A percentile compares a stretch with the other conserved stretches of the same genome.
phyloP scores from a whole-genome alignment of 179 eudicot genomes.

The Drosera spatulata region DNA sequence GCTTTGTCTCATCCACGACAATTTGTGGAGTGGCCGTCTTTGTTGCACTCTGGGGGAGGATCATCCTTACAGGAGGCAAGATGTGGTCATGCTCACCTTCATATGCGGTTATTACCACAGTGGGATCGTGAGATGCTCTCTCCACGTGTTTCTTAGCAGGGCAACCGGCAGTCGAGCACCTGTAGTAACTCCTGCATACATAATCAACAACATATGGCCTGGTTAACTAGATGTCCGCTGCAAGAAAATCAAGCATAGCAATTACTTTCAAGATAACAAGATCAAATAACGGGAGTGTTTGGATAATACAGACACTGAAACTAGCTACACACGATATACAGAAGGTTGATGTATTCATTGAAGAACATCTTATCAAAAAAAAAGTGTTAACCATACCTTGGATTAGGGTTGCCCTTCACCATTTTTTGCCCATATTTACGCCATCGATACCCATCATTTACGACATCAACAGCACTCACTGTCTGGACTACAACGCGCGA shows the following conservation, averaged over 20 bases:
- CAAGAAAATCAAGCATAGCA: too few species aligned
- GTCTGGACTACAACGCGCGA: constrained; percentile 63
- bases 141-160: constrained; percentile 27
- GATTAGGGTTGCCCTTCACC: constrained; percentile 88
- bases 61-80: constrained; percentile 46
- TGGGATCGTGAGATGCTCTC: too few species aligned
- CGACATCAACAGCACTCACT: constrained; percentile 64
- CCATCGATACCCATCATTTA: constrained; percentile 93
- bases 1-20: constrained; percentile 12
- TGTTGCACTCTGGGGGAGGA: constrained; percentile 24
- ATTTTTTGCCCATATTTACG: constrained; percentile 96
- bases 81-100: constrained; percentile 71
- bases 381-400: constrained; percentile 35
- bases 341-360: neutral
- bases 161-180: constrained; percentile 75
- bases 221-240: too few species aligned
- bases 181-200: constrained; percentile 74
- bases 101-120: constrained; percentile 55
- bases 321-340: neutral
- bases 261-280: neutral
- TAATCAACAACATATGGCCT: neutral
- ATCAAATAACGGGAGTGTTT: neutral
- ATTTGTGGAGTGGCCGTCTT: constrained; percentile 10
- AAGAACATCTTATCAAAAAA: neutral
- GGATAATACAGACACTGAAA: neutral